These are phyloP conservation scores for Metarhizium sp. DNA, from an alignment of 2,329 filamentous ascomycete species.

Conservation along the genomic window DNA sequence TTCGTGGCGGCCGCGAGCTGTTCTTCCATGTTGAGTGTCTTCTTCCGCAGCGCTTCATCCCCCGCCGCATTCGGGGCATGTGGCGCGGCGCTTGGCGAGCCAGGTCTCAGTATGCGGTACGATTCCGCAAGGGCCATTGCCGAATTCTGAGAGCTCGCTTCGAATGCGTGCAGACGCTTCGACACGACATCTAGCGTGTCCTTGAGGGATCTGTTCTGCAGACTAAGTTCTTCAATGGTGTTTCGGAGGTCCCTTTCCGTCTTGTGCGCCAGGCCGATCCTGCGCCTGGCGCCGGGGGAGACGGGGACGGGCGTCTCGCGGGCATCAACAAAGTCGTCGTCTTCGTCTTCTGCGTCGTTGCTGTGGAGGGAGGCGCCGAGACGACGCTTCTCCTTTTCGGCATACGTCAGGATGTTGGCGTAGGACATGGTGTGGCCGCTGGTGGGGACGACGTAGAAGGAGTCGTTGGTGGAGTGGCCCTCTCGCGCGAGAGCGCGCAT, in stretches of 20 bases:
- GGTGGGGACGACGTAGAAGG: slow-evolving; percentile 91
- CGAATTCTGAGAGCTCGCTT: slow-evolving; percentile 82
- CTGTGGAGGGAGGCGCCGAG: slow-evolving; percentile 40
- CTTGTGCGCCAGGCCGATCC: slow-evolving; percentile 26
- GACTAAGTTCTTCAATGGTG: slow-evolving; percentile 75
- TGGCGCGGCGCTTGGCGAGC: slow-evolving; percentile 32
- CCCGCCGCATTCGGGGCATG: slow-evolving; percentile 15
- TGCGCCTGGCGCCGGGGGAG: slow-evolving; percentile 31
- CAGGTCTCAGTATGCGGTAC: slow-evolving; percentile 51
- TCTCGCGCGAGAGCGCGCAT: slow-evolving; percentile 68
- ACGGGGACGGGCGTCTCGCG: slow-evolving; percentile 50
- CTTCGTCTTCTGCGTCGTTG: slow-evolving; percentile 51
- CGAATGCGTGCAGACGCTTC: slow-evolving; percentile 83
- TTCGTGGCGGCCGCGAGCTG: slow-evolving; percentile 47
- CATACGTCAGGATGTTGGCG: slow-evolving; percentile 72
- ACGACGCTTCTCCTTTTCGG: slow-evolving; percentile 56
- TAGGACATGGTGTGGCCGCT: slow-evolving; percentile 90
- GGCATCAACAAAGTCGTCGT: slow-evolving; percentile 88
- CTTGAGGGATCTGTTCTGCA: slow-evolving; percentile 82
- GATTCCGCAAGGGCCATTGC: slow-evolving; percentile 82
- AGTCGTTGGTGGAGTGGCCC: slow-evolving; percentile 56
- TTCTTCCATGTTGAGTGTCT: slow-evolving; percentile 58
- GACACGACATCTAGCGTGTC: slow-evolving; percentile 78
- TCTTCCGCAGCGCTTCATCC: slow-evolving; percentile 32
- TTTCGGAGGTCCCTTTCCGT: slow-evolving; percentile 45